phyloP scores from a whole-genome alignment of 352 stramenopile genomes.

The Paralagenidium karlingii region DNA sequence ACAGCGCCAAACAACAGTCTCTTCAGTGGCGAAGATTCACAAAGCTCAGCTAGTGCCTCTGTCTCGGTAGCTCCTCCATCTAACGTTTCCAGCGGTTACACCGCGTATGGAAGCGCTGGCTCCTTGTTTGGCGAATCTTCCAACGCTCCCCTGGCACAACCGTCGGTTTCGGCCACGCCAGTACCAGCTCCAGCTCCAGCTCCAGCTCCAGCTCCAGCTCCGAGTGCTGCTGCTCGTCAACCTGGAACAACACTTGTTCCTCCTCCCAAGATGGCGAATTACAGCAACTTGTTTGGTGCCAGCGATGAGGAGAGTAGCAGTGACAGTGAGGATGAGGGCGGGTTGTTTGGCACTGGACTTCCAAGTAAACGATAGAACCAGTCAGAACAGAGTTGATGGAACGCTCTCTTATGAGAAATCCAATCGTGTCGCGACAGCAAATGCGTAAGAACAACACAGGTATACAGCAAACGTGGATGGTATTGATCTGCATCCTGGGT shows the following conservation, averaged over 20 bases:
- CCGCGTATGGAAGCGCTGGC: conserved; percentile 1
- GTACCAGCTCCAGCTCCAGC: not conserved
- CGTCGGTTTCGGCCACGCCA: conserved; percentile 1
- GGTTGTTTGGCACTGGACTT: conserved; percentile 67
- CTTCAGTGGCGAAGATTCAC: not conserved
- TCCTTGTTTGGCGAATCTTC: too few relatives aligned
- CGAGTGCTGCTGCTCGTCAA: conserved; percentile 10
- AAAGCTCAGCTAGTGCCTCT: not conserved
- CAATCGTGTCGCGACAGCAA: too few relatives aligned
- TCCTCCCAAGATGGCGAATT: conserved; percentile 1
- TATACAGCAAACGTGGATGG: too few relatives aligned
- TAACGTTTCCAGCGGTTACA: not conserved
- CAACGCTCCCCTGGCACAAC: conserved; percentile 10
- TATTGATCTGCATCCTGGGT: too few relatives aligned
- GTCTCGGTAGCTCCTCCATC: not conserved
- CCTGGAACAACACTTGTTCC: not conserved
- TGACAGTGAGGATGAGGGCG: conserved; percentile 66
- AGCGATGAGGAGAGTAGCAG: conserved; percentile 43
- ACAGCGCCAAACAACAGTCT: not conserved
- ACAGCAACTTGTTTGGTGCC: conserved; percentile 13
- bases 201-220: conserved; percentile 1
- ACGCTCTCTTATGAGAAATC: too few relatives aligned
- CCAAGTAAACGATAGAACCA: conserved; percentile 45
- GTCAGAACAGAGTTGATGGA: too few relatives aligned
- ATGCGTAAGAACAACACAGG: too few relatives aligned